phyloP scores from a whole-genome alignment of 2,329 filamentous ascomycete species.

The Venturia carpophila region DNA sequence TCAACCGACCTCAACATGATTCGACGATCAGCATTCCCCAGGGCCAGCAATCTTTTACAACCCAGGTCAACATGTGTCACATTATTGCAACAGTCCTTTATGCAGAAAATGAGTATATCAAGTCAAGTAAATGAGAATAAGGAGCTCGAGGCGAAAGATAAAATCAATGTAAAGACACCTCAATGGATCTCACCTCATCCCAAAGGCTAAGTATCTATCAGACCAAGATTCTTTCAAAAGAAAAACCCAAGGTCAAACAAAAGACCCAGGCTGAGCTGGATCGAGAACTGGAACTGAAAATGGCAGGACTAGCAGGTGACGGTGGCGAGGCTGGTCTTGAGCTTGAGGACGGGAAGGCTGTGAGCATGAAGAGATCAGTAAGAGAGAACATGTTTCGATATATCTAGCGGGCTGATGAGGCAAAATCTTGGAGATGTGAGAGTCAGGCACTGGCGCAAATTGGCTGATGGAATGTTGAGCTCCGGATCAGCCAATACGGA shows the following conservation, averaged over 20 bases:
- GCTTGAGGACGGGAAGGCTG: slow-evolving; percentile 65
- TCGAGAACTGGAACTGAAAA: slow-evolving; percentile 55
- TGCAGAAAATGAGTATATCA: neutral
- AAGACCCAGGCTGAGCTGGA: slow-evolving; percentile 59
- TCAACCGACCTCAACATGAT: neutral
- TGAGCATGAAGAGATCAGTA: slow-evolving; percentile 65
- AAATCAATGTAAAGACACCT: slow-evolving; percentile 1
- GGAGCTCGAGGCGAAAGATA: neutral
- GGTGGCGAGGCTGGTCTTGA: slow-evolving; percentile 65
- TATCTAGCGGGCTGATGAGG: slow-evolving; percentile 37
- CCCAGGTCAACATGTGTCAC: neutral
- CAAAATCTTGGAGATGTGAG: neutral
- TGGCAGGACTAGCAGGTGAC: slow-evolving; percentile 60
- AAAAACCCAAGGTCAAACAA: neutral
- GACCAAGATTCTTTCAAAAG: neutral
- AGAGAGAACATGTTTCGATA: slow-evolving; percentile 71
- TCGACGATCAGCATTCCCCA: neutral
- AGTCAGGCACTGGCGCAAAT: neutral
- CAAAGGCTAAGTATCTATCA: slow-evolving; percentile 5
- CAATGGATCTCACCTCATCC: neutral
- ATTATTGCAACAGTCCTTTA: neutral
- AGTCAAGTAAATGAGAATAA: neutral
- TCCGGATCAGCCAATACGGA: neutral
- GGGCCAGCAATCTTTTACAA: neutral
- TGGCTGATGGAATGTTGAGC: neutral